These are phyloP conservation scores for Ustilaginoidea virens DNA, from an alignment of 2,329 filamentous ascomycete genomes.

Conservation along the genomic window DNA sequence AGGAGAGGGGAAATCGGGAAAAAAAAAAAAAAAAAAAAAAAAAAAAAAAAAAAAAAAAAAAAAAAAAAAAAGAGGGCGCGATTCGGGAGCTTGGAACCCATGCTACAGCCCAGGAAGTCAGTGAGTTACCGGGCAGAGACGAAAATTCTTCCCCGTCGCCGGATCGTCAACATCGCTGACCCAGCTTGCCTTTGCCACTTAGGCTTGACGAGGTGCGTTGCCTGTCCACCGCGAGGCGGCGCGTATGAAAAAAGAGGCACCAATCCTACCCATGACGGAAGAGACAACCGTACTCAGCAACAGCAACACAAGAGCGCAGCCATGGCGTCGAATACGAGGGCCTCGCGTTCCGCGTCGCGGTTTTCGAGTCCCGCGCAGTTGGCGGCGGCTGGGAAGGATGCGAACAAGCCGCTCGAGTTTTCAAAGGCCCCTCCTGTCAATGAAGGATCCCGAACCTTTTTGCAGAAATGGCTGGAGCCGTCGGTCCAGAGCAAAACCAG, in stretches of 20 bases:
- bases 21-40: too few relatives aligned
- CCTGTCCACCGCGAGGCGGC: too few relatives aligned
- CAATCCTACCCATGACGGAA: too few relatives aligned
- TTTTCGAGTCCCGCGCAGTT: conserved; percentile 36
- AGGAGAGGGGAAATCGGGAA: too few relatives aligned
- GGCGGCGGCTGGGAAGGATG: conserved; percentile 9
- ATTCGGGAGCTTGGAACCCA: conserved; percentile 16
- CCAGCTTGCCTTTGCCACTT: too few relatives aligned
- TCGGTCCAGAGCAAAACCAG: conserved; percentile 47
- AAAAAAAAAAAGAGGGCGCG: too few relatives aligned
- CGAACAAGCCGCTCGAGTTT: conserved; percentile 20
- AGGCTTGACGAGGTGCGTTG: background rate
- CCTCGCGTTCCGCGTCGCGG: conserved; percentile 33
- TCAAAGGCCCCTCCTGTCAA: conserved; percentile 17
- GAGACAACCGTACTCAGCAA: too few relatives aligned
- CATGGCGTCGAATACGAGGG: conserved; percentile 30
- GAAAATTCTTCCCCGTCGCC: too few relatives aligned
- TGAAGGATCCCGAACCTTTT: conserved; percentile 29
- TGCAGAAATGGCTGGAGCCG: conserved; percentile 44
- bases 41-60: too few relatives aligned
- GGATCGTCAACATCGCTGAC: too few relatives aligned
- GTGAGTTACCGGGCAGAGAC: too few relatives aligned
- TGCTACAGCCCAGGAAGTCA: conserved; percentile 15
- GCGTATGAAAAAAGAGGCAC: too few relatives aligned
- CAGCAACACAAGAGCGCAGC: conserved; percentile 12